A percentile compares a stretch with the other conserved stretches of the same genome.
Evolutionary conservation across 75 land plant species (phyloP).

Genomic region (Ceratopteris richardii): DNA sequence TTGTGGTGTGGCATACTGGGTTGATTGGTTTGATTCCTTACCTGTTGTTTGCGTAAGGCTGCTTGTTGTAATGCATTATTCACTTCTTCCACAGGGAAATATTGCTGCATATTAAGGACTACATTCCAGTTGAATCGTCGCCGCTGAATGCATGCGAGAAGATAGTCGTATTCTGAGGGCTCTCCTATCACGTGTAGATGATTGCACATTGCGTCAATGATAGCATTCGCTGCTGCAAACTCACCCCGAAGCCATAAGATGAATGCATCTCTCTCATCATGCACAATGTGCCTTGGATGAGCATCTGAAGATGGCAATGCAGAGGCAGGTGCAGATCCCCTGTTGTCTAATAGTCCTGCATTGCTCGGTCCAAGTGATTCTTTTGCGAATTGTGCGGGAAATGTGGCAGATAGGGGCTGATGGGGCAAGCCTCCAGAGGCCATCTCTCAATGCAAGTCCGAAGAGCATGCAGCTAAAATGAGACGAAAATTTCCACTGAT

Average conservation of each 20-base stretch:
- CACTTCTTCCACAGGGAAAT: constrained; percentile 57
- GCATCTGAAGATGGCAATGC: too few species aligned
- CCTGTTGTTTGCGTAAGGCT: constrained; percentile 32
- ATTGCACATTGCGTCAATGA: constrained; percentile 57
- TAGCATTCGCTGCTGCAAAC: constrained; percentile 85
- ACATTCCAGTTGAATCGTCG: constrained; percentile 59
- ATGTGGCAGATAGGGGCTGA: background rate
- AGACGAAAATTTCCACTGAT: too few species aligned
- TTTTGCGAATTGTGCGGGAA: background rate
- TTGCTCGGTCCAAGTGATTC: background rate
- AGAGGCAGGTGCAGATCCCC: background rate
- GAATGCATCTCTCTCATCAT: constrained; percentile 65
- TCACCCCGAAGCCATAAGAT: constrained; percentile 63
- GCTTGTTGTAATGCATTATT: constrained; percentile 55
- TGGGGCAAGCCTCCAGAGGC: constrained; percentile 18
- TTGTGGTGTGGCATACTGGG: too few species aligned
- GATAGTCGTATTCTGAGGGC: constrained; percentile 59
- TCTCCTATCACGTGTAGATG: constrained; percentile 47
- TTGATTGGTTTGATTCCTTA: background rate
- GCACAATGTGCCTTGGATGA: constrained; percentile 13
- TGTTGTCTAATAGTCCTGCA: constrained; percentile 1
- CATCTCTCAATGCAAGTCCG: constrained; percentile 13
- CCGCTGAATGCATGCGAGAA: constrained; percentile 45
- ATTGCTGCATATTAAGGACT: constrained; percentile 77
- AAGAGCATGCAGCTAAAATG: background rate